Evolutionary conservation across 768 basidiomycete genomes (phyloP), one percentile per base, ranked within the genome.

Genomic region (Podaxis rugospora): DNA sequence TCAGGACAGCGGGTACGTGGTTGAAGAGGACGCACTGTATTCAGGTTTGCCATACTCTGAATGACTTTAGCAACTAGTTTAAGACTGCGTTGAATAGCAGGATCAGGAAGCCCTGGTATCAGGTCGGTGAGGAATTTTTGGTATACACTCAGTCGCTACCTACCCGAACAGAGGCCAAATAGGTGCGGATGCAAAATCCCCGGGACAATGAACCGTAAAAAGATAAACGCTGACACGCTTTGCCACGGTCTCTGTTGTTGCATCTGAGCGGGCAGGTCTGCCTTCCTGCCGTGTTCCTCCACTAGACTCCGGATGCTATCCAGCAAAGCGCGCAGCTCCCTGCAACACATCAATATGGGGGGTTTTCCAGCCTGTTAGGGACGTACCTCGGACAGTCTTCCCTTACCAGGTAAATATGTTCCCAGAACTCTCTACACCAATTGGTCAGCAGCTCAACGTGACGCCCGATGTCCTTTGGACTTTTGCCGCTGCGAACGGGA

Each of bases 1-100:
- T 16, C 14, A 5, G 18, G 42, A 44, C 7, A 44, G 18, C 42
- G 18, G n/a, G 6, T 6, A 44, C 42, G 14, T 44, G 7, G 32
- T 6, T 44, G 6, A 44, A 44, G 42, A 32, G 42, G 16, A 74
- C 87, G 66, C 69, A 89, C 90, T 6, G 82, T 71, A 64, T 91
- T 93, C 57, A 95, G 75, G 71, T 95, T 95, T 4, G 93, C 93
- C 42, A 95, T 76, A 65, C 89, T 94, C 72, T 93, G 92, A 18
- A 95, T 82, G n/a, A 89, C 90, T 72, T 93, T 94, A 5, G 92
- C 93, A 56, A 95, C 86, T 65, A 92, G 70, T 0, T 89, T 95
- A 53, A 95, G 78, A 69, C 88, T 93, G 37, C 93, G 85, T 68
- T 91, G 87, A 9, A 93, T 84, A 7, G 84, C 75, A 18, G 77